Percentiles rank a stretch among this genome's conserved stretches.
Evolutionary conservation across 164 flowering plant genomes (phyloP).

Genomic region (Euptelea pleiosperma): DNA sequence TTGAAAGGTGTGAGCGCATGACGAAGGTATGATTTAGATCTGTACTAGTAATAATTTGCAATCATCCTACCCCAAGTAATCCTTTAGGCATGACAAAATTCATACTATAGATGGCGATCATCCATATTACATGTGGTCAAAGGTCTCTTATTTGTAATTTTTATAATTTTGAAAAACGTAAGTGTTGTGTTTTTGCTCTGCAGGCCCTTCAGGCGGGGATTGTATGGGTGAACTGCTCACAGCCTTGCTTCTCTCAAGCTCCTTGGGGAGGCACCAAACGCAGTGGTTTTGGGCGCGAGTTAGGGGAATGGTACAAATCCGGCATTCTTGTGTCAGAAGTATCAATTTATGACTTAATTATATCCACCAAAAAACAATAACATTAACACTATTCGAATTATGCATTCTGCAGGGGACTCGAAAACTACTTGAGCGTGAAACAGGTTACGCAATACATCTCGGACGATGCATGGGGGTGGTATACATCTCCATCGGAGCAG

Average conservation of each 20-base stretch:
- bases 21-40: constrained; percentile 59
- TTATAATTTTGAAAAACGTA: neutral
- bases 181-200: neutral
- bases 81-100: neutral
- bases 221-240: constrained; percentile 98
- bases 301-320: constrained; percentile 80
- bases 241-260: constrained; percentile 94
- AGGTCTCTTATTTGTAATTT: too few relatives aligned
- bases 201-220: constrained; percentile 86
- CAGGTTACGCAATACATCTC: constrained; percentile 87
- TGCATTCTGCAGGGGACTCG: constrained; percentile 66
- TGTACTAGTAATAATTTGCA: neutral
- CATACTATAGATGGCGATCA: too few relatives aligned
- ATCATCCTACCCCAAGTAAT: neutral
- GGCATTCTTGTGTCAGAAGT: neutral
- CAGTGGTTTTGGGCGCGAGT: constrained; percentile 97
- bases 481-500: constrained; percentile 69
- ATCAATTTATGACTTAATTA: too few relatives aligned
- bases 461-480: constrained; percentile 91
- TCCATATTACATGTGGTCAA: too few relatives aligned
- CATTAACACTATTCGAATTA: neutral
- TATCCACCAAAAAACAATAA: too few relatives aligned
- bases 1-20: constrained; percentile 87
- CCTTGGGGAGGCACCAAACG: constrained; percentile 99
- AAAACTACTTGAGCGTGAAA: constrained; percentile 89